Evolutionary conservation across 2,329 filamentous ascomycete genomes (phyloP).

Genomic region (Acephala macrosclerotiorum): DNA sequence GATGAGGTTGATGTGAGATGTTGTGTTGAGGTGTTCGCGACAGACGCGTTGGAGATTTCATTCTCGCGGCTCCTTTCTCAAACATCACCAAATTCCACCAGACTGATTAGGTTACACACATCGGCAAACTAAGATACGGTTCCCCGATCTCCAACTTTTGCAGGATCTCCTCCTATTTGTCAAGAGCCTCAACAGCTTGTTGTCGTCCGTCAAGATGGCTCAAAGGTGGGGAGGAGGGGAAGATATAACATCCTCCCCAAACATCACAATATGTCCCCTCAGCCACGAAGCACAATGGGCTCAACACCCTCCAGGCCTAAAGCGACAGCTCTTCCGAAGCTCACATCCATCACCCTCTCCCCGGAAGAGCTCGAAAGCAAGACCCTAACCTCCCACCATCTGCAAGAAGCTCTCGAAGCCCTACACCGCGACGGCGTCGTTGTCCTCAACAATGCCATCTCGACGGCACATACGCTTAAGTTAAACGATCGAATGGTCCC

Average conservation of each 20-base stretch:
- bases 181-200: not conserved
- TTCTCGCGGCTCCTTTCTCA: not conserved
- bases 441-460: constrained; percentile 62
- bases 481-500: constrained; percentile 61
- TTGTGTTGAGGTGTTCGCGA: not conserved
- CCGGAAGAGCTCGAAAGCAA: constrained; percentile 27
- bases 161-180: not conserved
- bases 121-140: not conserved
- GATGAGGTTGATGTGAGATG: not conserved
- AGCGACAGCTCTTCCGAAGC: not conserved
- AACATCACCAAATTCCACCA: not conserved
- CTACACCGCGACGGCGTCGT: constrained; percentile 83
- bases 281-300: constrained; percentile 2
- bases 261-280: not conserved
- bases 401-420: constrained; percentile 90
- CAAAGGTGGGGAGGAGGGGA: constrained; percentile 3
- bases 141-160: constrained; percentile 2
- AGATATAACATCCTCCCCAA: not conserved
- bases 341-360: constrained; percentile 26
- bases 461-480: constrained; percentile 56
- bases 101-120: not conserved
- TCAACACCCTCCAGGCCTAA: not conserved
- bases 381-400: constrained; percentile 39
- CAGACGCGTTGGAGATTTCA: not conserved
- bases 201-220: not conserved